phyloP scores from a whole-genome alignment of 345 rosid species.

The Salix arbutifolia region DNA sequence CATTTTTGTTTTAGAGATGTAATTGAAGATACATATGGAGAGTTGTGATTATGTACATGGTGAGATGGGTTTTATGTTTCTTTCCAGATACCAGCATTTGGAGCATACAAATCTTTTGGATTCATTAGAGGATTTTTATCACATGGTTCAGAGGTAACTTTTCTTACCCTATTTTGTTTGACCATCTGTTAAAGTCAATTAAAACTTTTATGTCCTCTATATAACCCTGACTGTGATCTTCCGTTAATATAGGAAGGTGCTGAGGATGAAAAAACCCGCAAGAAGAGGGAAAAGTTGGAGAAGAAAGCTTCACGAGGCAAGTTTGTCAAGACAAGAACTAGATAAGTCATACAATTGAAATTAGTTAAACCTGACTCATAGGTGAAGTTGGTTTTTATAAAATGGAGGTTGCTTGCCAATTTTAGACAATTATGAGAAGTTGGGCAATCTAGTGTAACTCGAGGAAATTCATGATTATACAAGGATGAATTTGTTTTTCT shows the following conservation, averaged over 20 bases:
- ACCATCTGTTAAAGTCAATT: background rate
- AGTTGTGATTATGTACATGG: background rate
- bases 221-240: constrained; percentile 1
- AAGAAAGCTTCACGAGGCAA: constrained; percentile 65
- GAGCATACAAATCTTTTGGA: constrained; percentile 59
- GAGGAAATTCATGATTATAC: background rate
- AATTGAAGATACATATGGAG: background rate
- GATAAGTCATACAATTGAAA: constrained; percentile 21
- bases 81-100: constrained; percentile 72
- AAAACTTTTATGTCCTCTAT: background rate
- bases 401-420: background rate
- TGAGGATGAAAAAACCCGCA: constrained; percentile 83
- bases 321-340: constrained; percentile 56
- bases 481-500: background rate
- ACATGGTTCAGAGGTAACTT: constrained; percentile 62
- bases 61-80: background rate
- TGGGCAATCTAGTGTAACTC: background rate
- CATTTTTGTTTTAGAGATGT: background rate
- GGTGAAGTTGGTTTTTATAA: background rate
- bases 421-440: background rate
- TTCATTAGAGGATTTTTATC: constrained; percentile 57
- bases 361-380: background rate
- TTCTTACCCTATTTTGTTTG: background rate
- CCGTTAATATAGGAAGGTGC: constrained; percentile 44
- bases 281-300: constrained; percentile 92